Conservation (phyloP, 305 asterid genomes). For the Fraxinus velutina region DNA sequence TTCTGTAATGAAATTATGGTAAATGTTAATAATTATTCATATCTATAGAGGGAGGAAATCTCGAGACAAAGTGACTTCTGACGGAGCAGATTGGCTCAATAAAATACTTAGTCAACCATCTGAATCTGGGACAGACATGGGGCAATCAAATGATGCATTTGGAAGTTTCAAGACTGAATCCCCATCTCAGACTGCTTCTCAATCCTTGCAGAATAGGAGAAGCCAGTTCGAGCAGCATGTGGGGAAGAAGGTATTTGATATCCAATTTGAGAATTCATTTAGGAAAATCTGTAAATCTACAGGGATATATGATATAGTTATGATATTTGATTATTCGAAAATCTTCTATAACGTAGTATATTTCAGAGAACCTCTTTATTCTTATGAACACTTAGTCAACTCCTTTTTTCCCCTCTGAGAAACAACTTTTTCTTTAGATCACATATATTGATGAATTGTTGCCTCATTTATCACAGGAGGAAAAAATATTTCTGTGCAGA, state of each 20-base stretch:
- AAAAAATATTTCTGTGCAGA: slow-evolving; percentile 24
- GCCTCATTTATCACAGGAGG: slow-evolving; percentile 42
- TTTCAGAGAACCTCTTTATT: background rate
- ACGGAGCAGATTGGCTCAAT: slow-evolving; percentile 41
- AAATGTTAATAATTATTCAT: slow-evolving; percentile 17
- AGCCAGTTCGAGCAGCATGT: slow-evolving; percentile 33
- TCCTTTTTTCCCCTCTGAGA: background rate
- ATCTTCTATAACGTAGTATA: background rate
- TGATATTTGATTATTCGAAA: background rate
- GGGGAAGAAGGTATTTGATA: slow-evolving; percentile 46
- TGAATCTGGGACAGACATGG: slow-evolving; percentile 39
- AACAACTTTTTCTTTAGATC: background rate
- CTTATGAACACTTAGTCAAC: background rate
- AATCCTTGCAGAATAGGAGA: slow-evolving; percentile 33
- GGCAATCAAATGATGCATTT: slow-evolving; percentile 34
- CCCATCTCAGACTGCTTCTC: slow-evolving; percentile 31
- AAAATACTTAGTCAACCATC: slow-evolving; percentile 42
- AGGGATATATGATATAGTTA: background rate
- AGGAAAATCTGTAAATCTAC: background rate
- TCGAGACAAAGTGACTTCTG: slow-evolving; percentile 42
- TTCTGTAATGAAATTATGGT: background rate
- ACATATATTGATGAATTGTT: background rate
- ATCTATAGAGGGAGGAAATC: slow-evolving; percentile 44
- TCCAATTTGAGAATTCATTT: background rate
- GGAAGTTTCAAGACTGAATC: slow-evolving; percentile 33